Evolutionary conservation across 495 filamentous ascomycete species (phyloP), one percentile per base, ranked within the genome.

Genomic region (Cenococcum geophilum): DNA sequence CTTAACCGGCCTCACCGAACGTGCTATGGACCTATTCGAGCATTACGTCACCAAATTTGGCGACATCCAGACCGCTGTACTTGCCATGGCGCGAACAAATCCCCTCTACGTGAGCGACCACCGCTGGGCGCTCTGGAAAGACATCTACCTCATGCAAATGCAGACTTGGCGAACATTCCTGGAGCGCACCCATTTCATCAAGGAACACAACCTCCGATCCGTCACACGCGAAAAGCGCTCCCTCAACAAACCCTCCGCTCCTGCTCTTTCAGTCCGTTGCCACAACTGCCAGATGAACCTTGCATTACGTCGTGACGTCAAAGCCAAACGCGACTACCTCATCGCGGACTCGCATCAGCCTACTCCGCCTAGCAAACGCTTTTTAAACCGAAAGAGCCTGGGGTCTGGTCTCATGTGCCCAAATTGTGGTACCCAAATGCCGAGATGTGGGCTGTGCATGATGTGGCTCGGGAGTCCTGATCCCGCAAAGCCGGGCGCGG

Each of bases 31-130:
- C 59, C 81, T 98, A 23, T 86, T 97, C 66, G 85, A 91, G 50
- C 87, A 86, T 23, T 97, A 96, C 72, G 86, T 96, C 67, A 80
- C 83, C 60, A 92, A 91, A 53, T 95, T 86, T 73, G 80, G 83
- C 63, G 93, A 98, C 71, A 79, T 92, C 4, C 93, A 97, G 73
- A 96, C 93, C 0, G 87, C 95, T 2, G 86, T 91, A 1, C 79
- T 97, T 0, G 85, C 92, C 50, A 83, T 93, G 69, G 87, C 89
- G 51, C 84, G 89, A 66, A 87, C 88, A 55, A 82, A 84, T 22
- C 92, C 95, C 0, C 82, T 84, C 10, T 95, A 92, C 73, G 83
- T 96, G 72, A 82, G 85, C 68, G 87, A 93, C 68, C 71, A 84
- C 34, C 85, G 88, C 63, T 89, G 89, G 63, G 78, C 81, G 5